Percentiles rank a stretch among this genome's conserved stretches.
phyloP scores from a whole-genome alignment of 1,139 yeast genomes.

The Ogataea hybrid region DNA sequence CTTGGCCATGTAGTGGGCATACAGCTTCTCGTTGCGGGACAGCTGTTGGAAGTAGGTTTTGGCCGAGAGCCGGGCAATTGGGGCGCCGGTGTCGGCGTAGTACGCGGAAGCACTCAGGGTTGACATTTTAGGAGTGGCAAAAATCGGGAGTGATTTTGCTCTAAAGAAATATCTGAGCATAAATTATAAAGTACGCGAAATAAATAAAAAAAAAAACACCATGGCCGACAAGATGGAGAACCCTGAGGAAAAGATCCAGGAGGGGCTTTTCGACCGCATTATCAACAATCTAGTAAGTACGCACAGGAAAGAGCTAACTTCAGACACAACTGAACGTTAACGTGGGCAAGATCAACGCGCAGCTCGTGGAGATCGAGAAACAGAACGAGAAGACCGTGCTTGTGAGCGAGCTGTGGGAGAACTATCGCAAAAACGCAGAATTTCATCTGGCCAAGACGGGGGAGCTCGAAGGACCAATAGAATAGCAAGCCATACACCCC shows the following conservation, averaged over 20 bases:
- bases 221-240: slow-evolving; percentile 58
- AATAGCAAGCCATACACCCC: background rate
- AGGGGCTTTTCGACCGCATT: slow-evolving; percentile 72
- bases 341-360: slow-evolving; percentile 45
- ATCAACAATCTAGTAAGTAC: slow-evolving; percentile 68
- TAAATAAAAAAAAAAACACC: background rate
- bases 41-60: slow-evolving; percentile 47
- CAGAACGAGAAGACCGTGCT: slow-evolving; percentile 71
- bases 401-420: slow-evolving; percentile 80
- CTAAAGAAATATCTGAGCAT: slow-evolving; percentile 6
- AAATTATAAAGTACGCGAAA: slow-evolving; percentile 5
- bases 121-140: slow-evolving; percentile 14
- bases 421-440: slow-evolving; percentile 67
- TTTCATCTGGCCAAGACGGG: slow-evolving; percentile 74
- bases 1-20: slow-evolving; percentile 79
- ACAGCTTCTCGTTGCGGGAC: slow-evolving; percentile 53
- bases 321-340: slow-evolving; percentile 26
- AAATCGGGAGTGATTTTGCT: slow-evolving; percentile 2
- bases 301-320: background rate
- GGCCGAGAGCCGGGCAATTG: slow-evolving; percentile 42
- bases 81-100: slow-evolving; percentile 48
- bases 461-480: slow-evolving; percentile 28
- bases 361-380: slow-evolving; percentile 57
- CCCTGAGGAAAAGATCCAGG: slow-evolving; percentile 87
- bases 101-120: slow-evolving; percentile 20